Evolutionary conservation across 2,329 filamentous ascomycete genomes (phyloP), one percentile per base, ranked within the genome.

Genomic region (Rhinocladiella mackenziei): DNA sequence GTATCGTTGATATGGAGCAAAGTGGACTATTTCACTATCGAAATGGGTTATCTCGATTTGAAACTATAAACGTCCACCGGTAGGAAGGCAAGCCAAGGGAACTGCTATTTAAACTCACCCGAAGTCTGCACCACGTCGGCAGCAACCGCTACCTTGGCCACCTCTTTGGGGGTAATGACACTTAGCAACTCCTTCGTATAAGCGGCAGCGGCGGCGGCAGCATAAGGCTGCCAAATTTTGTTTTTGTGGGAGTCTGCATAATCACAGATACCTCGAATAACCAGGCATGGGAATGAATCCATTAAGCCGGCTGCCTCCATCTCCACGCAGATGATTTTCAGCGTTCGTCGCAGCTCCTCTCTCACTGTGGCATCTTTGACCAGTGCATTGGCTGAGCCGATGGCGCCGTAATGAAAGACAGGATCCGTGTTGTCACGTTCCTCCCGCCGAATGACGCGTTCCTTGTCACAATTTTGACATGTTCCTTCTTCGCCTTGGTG

Each of bases 161-260:
- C 25, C 8, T 33, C 40, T 13, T 37, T 18, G 22, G 7, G n/a
- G 5, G 40, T 20, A 4, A 34, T 34, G 9, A 37, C 9, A 8
- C 19, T 23, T 11, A 35, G 18, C 32, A 35, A 22, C 32, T 35
- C 32, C 18, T 35, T 35, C 11, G 32, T 35, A 13, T 19, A 35
- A 20, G 32, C 32, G 5, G 32, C 32, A n/a, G 32, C 32, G 3
- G 32, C 23, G 11, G 36, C 36, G 8, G 46, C 46, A 3, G 46
- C 46, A 25, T 45, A 49, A n/a, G 17, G 13, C 10, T 49, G 42
- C 46, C 46, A 49, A 7, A 3, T 18, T 6, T 49, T 28, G 22
- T 42, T 46, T 35, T 45, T 46, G 26, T 45, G 41, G 11, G 42
- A 33, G 26, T 49, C 46, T 15, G 41, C 42, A 33, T 49, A 49